Conservation (phyloP, 345 rosid species). For the Citrus inodora region DNA sequence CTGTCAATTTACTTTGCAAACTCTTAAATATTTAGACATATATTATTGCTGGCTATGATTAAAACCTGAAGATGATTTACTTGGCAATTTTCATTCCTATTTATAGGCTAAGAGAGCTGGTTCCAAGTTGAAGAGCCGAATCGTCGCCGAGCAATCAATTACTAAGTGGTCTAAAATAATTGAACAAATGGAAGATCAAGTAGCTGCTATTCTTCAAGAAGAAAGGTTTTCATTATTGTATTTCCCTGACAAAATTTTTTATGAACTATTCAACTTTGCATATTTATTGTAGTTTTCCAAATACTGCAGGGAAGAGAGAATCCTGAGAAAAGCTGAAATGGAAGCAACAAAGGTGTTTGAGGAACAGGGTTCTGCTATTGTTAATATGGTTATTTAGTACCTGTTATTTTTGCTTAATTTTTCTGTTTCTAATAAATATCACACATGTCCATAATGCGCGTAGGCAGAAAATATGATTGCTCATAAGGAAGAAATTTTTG, state of each 20-base stretch:
- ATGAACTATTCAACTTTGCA: slow-evolving; percentile 6
- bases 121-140: slow-evolving; percentile 84
- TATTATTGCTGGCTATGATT: neutral
- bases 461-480: slow-evolving; percentile 94
- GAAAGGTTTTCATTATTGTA: slow-evolving; percentile 61
- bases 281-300: slow-evolving; percentile 19
- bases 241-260: neutral
- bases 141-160: slow-evolving; percentile 81
- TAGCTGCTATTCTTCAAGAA: slow-evolving; percentile 63
- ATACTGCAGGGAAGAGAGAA: slow-evolving; percentile 77
- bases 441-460: slow-evolving; percentile 15
- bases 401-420: neutral
- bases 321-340: slow-evolving; percentile 94
- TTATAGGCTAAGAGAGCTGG: slow-evolving; percentile 82
- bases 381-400: neutral
- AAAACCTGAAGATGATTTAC: neutral
- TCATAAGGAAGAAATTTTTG: slow-evolving; percentile 76
- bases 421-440: neutral
- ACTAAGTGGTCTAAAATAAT: slow-evolving; percentile 79
- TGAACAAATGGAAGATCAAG: slow-evolving; percentile 83
- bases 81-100: slow-evolving; percentile 8
- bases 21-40: neutral
- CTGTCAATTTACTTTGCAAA: neutral
- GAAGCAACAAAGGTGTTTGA: slow-evolving; percentile 75
- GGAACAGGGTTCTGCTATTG: slow-evolving; percentile 1